These are phyloP conservation scores for California macrophylla DNA, from an alignment of 441 rosid genomes.

Conservation along the genomic window DNA sequence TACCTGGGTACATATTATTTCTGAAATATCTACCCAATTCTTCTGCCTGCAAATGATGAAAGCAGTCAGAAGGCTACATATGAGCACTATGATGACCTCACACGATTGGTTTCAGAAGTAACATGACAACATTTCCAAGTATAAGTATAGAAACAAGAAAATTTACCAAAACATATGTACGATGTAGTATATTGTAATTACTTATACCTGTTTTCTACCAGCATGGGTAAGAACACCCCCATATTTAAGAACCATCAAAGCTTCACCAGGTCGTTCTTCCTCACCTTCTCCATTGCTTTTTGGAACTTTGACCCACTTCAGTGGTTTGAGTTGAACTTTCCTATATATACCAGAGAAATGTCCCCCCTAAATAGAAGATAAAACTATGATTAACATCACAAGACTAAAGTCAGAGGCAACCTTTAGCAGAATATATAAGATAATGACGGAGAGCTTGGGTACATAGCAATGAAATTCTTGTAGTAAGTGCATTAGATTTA, in stretches of 20 bases:
- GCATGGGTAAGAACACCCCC: constrained; percentile 99
- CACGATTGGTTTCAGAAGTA: not conserved
- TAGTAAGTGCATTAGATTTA: not conserved
- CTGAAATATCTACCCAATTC: constrained; percentile 95
- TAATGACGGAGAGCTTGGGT: not conserved
- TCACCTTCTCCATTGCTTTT: constrained; percentile 79
- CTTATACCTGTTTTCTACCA: constrained; percentile 93
- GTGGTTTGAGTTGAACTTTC: constrained; percentile 97
- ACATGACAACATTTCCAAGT: not conserved
- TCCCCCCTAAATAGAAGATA: constrained; percentile 64
- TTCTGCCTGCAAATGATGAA: constrained; percentile 67
- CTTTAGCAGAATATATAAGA: not conserved
- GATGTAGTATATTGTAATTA: constrained; percentile 12
- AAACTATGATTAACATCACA: constrained; percentile 5
- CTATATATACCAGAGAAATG: constrained; percentile 99
- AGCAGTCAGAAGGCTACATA: constrained; percentile 6
- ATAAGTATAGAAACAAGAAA: not conserved
- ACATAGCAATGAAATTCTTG: not conserved
- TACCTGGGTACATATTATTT: constrained; percentile 99
- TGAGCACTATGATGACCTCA: not conserved
- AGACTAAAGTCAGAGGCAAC: not conserved
- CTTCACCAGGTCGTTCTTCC: constrained; percentile 90
- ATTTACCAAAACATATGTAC: not conserved
- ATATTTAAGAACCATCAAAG: constrained; percentile 96
- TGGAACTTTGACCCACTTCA: constrained; percentile 77